Evolutionary conservation across 208 protist species (phyloP).

Genomic region (Trypanosomatidae sp.): DNA sequence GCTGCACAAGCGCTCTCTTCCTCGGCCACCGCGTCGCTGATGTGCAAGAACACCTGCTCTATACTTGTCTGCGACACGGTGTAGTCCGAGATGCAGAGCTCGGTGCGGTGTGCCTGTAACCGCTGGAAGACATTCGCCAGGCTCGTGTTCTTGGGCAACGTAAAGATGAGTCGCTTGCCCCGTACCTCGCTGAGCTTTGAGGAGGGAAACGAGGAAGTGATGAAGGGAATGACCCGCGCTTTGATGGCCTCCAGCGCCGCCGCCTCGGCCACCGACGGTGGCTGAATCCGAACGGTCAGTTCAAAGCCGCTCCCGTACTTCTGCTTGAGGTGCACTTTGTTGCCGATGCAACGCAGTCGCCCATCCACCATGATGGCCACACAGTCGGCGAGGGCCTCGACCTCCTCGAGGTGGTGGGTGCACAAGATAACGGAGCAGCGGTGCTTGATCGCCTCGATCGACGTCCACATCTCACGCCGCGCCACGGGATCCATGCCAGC

Average conservation of each 20-base stretch:
- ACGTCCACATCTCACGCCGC: conserved; percentile 63
- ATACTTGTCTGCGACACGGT: conserved; percentile 52
- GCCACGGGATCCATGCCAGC: conserved; percentile 70
- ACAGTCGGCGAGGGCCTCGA: conserved; percentile 78
- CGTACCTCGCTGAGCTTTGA: conserved; percentile 23
- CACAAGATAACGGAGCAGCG: conserved; percentile 78
- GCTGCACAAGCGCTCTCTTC: background rate
- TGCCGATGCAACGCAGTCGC: conserved; percentile 82
- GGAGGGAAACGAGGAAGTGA: conserved; percentile 25
- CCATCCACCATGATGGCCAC: conserved; percentile 92
- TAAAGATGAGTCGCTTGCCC: conserved; percentile 27
- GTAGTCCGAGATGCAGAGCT: conserved; percentile 57
- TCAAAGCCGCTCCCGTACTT: conserved; percentile 72
- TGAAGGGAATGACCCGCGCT: conserved; percentile 22
- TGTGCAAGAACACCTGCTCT: conserved; percentile 58
- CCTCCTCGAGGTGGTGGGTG: conserved; percentile 93
- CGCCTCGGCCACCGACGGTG: background rate
- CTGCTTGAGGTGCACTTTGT: conserved; percentile 72
- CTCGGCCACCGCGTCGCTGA: conserved; percentile 23
- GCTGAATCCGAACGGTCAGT: conserved; percentile 38
- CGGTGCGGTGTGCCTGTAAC: conserved; percentile 31
- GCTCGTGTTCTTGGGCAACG: conserved; percentile 21
- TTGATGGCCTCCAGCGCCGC: conserved; percentile 1
- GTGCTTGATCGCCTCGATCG: conserved; percentile 40
- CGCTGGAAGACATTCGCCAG: conserved; percentile 37